Conservation (phyloP, 2,329 filamentous ascomycete genomes). For the Atkinsonella texensis region DNA sequence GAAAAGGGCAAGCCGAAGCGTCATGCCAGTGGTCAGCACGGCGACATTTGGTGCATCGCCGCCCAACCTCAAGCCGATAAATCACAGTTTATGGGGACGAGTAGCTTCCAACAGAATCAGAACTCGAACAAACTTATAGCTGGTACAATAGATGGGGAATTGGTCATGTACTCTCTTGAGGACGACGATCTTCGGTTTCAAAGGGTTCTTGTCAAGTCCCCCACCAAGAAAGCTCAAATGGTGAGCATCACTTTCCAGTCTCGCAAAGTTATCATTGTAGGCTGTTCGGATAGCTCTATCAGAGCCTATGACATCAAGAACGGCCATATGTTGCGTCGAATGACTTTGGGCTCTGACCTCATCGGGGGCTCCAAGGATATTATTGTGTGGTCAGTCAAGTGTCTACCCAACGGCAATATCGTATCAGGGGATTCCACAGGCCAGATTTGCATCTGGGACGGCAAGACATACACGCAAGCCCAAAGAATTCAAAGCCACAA, state of each 20-base stretch:
- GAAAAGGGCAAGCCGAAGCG: conserved; percentile 63
- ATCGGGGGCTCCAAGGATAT: conserved; percentile 69
- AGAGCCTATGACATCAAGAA: conserved; percentile 78
- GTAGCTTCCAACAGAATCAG: conserved; percentile 18
- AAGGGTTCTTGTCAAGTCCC: conserved; percentile 60
- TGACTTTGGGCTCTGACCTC: conserved; percentile 74
- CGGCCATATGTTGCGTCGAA: conserved; percentile 62
- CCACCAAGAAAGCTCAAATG: conserved; percentile 76
- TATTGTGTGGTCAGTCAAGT: conserved; percentile 88
- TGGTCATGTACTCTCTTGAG: conserved; percentile 77
- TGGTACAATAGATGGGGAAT: conserved; percentile 82
- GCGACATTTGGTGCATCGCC: conserved; percentile 93
- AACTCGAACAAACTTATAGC: conserved; percentile 54
- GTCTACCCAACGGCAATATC: conserved; percentile 75
- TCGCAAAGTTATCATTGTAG: conserved; percentile 69
- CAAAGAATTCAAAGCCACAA: conserved; percentile 81
- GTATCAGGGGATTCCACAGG: conserved; percentile 92
- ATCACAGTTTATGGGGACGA: conserved; percentile 6
- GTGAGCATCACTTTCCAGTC: conserved; percentile 87
- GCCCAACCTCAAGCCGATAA: conserved; percentile 53
- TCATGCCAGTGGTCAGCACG: conserved; percentile 83
- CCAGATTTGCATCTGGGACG: conserved; percentile 87
- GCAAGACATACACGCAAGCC: conserved; percentile 76
- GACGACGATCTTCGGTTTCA: conserved; percentile 75
- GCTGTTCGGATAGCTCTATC: conserved; percentile 94